Evolutionary conservation across 164 flowering plant genomes (phyloP).

Genomic region (Malania oleifera): DNA sequence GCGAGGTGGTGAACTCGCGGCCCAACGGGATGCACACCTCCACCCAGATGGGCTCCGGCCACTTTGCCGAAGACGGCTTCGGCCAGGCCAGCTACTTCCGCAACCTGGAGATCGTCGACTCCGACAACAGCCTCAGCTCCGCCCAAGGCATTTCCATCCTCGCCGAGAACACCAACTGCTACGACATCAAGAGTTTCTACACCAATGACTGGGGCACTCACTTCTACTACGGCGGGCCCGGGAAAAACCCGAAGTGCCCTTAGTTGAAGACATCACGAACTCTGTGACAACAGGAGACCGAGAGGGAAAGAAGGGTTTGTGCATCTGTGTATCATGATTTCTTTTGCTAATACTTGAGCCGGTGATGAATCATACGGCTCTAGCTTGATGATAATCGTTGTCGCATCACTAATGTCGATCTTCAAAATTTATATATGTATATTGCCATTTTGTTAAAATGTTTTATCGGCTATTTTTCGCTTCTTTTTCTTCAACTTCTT

Average conservation of each 20-base stretch:
- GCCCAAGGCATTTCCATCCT: constrained; percentile 52
- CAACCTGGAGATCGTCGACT: constrained; percentile 82
- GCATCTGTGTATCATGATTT: too few relatives aligned
- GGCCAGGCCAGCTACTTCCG: constrained; percentile 80
- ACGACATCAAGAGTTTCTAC: constrained; percentile 68
- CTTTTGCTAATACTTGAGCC: too few relatives aligned
- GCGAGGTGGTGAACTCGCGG: constrained; percentile 66
- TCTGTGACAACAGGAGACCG: too few relatives aligned
- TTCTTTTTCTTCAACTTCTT: too few relatives aligned
- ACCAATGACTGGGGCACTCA: constrained; percentile 78
- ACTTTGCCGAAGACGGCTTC: constrained; percentile 77
- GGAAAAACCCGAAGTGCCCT: constrained; percentile 64
- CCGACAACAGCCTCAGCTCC: constrained; percentile 79
- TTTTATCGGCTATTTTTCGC: too few relatives aligned
- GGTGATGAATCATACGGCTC: too few relatives aligned
- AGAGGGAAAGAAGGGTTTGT: too few relatives aligned
- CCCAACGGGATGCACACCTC: constrained; percentile 52
- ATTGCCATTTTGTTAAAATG: too few relatives aligned
- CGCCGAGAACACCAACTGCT: constrained; percentile 90
- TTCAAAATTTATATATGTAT: too few relatives aligned
- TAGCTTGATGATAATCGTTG: too few relatives aligned
- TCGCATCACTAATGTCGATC: too few relatives aligned
- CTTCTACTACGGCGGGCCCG: constrained; percentile 99
- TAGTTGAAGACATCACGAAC: too few relatives aligned
- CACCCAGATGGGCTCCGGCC: constrained; percentile 79